Conservation (phyloP, 2,329 filamentous ascomycete species). For the Colletotrichum somersetense region DNA sequence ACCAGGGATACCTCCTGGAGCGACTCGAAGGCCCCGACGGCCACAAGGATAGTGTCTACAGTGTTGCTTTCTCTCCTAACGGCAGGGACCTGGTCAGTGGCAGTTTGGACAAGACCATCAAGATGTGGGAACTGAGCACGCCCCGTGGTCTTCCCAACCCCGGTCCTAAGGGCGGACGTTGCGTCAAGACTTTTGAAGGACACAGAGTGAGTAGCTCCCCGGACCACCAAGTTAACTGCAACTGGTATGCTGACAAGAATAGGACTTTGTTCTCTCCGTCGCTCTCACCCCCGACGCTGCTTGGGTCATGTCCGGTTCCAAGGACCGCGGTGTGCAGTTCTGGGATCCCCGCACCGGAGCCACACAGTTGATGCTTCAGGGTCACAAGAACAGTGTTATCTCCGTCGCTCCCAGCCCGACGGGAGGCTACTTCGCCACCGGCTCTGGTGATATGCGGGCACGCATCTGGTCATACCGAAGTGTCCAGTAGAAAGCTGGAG, state of each 20-base stretch:
- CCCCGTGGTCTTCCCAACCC: constrained; percentile 76
- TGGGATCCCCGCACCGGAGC: constrained; percentile 96
- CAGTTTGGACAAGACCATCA: constrained; percentile 97
- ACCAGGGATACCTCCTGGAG: constrained; percentile 87
- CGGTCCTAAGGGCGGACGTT: constrained; percentile 87
- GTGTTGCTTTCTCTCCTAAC: constrained; percentile 93
- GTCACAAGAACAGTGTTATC: constrained; percentile 98
- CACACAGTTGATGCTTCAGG: constrained; percentile 98
- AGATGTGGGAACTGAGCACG: constrained; percentile 95
- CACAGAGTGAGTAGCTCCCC: constrained; percentile 76
- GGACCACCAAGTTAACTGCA: background rate
- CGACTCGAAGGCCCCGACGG: constrained; percentile 92
- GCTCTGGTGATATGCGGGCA: constrained; percentile 96
- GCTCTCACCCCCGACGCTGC: constrained; percentile 93
- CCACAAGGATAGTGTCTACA: constrained; percentile 97
- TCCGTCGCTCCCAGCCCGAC: constrained; percentile 94
- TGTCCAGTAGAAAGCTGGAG: constrained; percentile 34
- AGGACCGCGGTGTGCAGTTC: constrained; percentile 97
- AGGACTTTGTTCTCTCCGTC: constrained; percentile 97
- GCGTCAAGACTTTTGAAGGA: constrained; percentile 96
- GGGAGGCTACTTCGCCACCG: constrained; percentile 91
- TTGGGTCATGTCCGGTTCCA: constrained; percentile 98
- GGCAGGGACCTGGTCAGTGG: constrained; percentile 94
- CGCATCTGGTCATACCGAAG: constrained; percentile 91
- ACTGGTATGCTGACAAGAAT: constrained; percentile 47